Base-by-base conservation (phyloP, 306 rosid species). In the Vigna nakashimae region DNA sequence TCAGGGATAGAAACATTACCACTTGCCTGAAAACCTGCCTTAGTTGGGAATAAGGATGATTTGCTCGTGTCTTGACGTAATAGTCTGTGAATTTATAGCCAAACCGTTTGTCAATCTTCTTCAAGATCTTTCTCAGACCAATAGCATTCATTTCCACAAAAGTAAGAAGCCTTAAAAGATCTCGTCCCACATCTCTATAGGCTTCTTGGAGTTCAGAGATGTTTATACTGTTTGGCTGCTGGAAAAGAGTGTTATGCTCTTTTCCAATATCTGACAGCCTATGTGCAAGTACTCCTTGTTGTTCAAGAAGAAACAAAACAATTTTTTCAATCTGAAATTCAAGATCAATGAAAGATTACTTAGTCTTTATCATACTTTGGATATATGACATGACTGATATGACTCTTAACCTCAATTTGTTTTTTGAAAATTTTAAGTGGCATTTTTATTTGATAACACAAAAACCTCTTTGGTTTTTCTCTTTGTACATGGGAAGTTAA, bases 1-100 rank as follows among this genome's bases (percentile, higher is more conserved):
- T 48, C 6, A 74, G 45, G 48, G 15, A 45, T 46, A 72, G 86
- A 32, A 65, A 18, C 73, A 88, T 86, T 92, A 95, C 99, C 98
- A 91, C 99, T 65, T 95, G 99, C 89, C 90, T 90, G 85, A 89
- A 91, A 75, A 95, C 93, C 93, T 95, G 98, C 80, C 92, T 93
- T 76, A 95, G 88, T 83, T 92, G 99, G 22, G 99, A 95, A 85
- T 95, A 92, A 7, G 99, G 99, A 86, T 95, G 99, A 84, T 95
- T 95, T 59, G 98, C 97, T 1, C 99, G 97, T 11, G 99, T 95
- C 86, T 91, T 88, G 74, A 95, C 96, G 78, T 92, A 95, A 78
- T 89, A 88, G 57, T 95, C 90, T 17, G 99, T 82, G 88, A 95
- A 95, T 82, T 91, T 89, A 79, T 90, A 91, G 76, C 99, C 84